Conservation (phyloP, 2,329 filamentous ascomycete species). For the Colletotrichum sp. region DNA sequence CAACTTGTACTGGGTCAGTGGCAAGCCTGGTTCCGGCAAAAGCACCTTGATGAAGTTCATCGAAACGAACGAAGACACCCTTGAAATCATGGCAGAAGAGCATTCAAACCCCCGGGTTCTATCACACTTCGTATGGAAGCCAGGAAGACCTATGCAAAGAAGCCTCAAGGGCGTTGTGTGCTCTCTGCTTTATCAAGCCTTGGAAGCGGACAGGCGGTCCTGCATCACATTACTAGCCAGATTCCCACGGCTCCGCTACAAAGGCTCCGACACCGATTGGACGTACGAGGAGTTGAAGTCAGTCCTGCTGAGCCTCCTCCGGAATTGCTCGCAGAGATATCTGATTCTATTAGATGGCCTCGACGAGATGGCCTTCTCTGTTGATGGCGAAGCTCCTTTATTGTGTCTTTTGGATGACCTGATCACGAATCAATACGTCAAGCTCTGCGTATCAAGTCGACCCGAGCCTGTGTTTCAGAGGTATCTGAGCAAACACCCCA, state of each 20-base stretch:
- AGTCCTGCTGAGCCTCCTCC: not conserved
- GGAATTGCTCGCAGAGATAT: not conserved
- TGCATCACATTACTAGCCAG: not conserved
- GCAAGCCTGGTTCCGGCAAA: constrained; percentile 37
- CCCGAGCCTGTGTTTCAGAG: not conserved
- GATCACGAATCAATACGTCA: not conserved
- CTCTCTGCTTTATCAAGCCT: not conserved
- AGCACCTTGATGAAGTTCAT: constrained; percentile 36
- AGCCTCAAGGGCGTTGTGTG: not conserved
- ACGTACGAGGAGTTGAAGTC: not conserved
- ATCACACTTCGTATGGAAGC: not conserved
- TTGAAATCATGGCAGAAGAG: not conserved
- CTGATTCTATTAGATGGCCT: not conserved
- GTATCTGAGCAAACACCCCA: not conserved
- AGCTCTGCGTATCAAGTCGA: not conserved
- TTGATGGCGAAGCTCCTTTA: not conserved
- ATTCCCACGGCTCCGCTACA: not conserved
- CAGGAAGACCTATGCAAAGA: not conserved
- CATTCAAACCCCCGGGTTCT: not conserved
- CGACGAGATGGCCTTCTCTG: not conserved
- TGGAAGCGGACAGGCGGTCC: not conserved
- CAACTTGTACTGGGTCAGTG: constrained; percentile 32
- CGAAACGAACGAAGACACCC: not conserved
- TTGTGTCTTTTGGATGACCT: fast-evolving
- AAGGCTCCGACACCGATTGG: not conserved